A percentile compares a stretch with the other conserved stretches of the same genome.
Conservation (phyloP, 352 stramenopile genomes). For the Thraustochytrium striatum region DNA sequence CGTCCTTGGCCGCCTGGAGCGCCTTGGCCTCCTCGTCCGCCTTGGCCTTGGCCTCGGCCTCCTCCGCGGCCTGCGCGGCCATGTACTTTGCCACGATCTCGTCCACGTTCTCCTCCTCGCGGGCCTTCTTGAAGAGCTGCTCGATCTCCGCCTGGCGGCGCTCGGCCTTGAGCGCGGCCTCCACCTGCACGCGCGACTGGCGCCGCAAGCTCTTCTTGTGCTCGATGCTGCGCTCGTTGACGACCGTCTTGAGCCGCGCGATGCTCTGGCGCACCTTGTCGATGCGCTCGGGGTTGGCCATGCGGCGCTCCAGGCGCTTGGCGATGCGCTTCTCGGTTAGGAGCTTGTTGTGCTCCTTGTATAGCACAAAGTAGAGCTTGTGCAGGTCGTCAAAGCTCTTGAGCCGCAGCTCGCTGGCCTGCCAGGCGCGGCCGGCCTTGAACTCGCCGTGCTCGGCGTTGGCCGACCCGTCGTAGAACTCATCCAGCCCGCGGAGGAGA, state of each 20-base stretch:
- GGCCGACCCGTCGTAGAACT: slow-evolving; percentile 6
- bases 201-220: not conserved
- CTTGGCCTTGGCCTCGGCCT: not conserved
- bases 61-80: too few species aligned
- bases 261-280: slow-evolving; percentile 74
- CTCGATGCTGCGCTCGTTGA: slow-evolving; percentile 64
- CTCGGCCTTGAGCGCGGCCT: not conserved
- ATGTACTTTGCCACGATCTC: not conserved
- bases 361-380: slow-evolving; percentile 95
- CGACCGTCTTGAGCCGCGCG: slow-evolving; percentile 75
- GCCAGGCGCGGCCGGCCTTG: slow-evolving; percentile 81
- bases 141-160: not conserved
- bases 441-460: not conserved
- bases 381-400: slow-evolving; percentile 97
- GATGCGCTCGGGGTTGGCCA: slow-evolving; percentile 67
- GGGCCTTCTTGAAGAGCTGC: not conserved
- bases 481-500: slow-evolving; percentile 8
- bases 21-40: not conserved
- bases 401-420: slow-evolving; percentile 87
- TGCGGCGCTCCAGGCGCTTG: slow-evolving; percentile 67
- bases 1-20: not conserved
- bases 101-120: not conserved
- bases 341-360: slow-evolving; percentile 96
- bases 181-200: not conserved
- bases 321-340: slow-evolving; percentile 83